Conservation (phyloP, 306 rosid genomes). For the peach (Prunus persica) region Prunus_persica_NCBIv2 NC_034011.1:21759001-21759500, state of each 20-base stretch:
- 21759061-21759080: too few relatives aligned
- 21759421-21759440: constrained; percentile 49
- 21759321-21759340: constrained; percentile 31
- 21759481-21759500: constrained; percentile 74
- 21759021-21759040: too few relatives aligned
- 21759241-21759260: neutral
- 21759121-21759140: too few relatives aligned
- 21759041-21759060: too few relatives aligned
- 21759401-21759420: constrained; percentile 64
- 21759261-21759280: neutral
- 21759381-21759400: constrained; percentile 61
- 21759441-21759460: constrained; percentile 57
- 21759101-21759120: too few relatives aligned
- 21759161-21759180: too few relatives aligned
- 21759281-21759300: neutral
- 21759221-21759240: neutral
- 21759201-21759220: too few relatives aligned
- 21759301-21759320: neutral
- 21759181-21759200: too few relatives aligned
- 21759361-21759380: constrained; percentile 62
- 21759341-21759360: constrained; percentile 70
- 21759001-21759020: too few relatives aligned
- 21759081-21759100: fast-evolving
- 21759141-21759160: too few relatives aligned
- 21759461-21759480: constrained; percentile 64